Base-by-base conservation (phyloP, 2,329 filamentous ascomycete genomes). In the Colletotrichum scovillei region DNA sequence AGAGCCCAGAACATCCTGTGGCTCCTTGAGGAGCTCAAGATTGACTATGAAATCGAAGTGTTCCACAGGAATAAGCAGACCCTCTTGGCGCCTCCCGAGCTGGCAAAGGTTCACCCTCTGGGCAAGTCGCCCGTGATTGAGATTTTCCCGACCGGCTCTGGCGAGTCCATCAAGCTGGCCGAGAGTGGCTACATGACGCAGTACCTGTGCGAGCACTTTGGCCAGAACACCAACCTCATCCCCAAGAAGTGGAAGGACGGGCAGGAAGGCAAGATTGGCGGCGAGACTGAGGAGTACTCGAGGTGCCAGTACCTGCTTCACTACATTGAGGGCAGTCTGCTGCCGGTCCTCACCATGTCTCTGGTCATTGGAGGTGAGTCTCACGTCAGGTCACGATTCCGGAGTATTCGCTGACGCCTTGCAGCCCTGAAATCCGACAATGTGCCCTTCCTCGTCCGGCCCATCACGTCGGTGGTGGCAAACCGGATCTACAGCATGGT, bases 111-210 rank as follows among this genome's bases (percentile, higher is more conserved):
- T 49, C 95, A 98, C 79, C 93, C 94, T 0, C 87, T 98, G 4
- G 96, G 96, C 74, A 98, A 98, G 81, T 95, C 94, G 1, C 96
- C 96, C 0, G 85, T 96, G 55, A 85, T 98, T 76, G 90, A 89
- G 9, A 86, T 98, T 77, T 84, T 82, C n/a, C 80, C 85, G 0
- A 77, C 84, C 0, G 83, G 81, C 26, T 78, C 78, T 4, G 77
- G 67, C 6, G 80, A 88, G 76, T 85, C 88, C 2, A 78, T 90
- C 12, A 89, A 96, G 0, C 84, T 98, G 59, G 94, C 94, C 11
- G 96, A 98, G 84, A 96, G 93, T 57, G 95, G 89, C 6, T 89
- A 92, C 72, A 96, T 98, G 77, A 87, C 91, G 12, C 93, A 97
- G 84, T 98, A 97, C 81, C 86, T 98, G 28, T 89, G 90, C 77